Evolutionary conservation across 2,329 filamentous ascomycete genomes (phyloP).

Genomic region (Fusarium compactum): DNA sequence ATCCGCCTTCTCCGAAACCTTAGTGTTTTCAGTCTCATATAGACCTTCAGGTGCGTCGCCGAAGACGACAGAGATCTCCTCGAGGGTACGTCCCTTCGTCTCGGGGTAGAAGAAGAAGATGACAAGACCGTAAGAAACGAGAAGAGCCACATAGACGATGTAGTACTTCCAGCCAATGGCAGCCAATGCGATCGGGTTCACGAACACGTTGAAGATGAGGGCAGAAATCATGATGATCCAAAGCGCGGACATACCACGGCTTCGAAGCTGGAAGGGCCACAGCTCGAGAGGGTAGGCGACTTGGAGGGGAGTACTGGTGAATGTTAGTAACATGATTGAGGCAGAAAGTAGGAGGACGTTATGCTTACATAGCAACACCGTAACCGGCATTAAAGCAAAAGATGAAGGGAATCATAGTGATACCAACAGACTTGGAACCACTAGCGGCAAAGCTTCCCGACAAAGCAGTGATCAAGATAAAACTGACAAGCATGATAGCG

Average conservation of each 20-base stretch:
- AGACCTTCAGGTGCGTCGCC: slow-evolving; percentile 21
- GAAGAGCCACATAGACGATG: slow-evolving; percentile 16
- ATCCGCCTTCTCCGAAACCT: slow-evolving; percentile 15
- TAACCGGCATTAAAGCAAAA: slow-evolving; percentile 25
- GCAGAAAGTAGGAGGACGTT: fast-evolving
- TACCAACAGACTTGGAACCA: slow-evolving; percentile 17
- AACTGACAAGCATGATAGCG: slow-evolving; percentile 17
- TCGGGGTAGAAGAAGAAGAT: slow-evolving; percentile 27
- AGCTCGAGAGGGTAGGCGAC: slow-evolving; percentile 22
- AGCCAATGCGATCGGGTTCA: slow-evolving; percentile 7
- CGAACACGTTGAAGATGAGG: slow-evolving; percentile 22
- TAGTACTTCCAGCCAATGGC: slow-evolving; percentile 25
- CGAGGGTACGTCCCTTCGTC: slow-evolving; percentile 8
- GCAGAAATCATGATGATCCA: slow-evolving; percentile 27
- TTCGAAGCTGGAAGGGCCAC: slow-evolving; percentile 23
- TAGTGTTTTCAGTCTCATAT: slow-evolving; percentile 7
- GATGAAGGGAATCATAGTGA: slow-evolving; percentile 23
- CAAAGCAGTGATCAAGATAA: slow-evolving; percentile 17
- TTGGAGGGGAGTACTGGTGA: slow-evolving; percentile 7
- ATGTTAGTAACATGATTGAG: background rate
- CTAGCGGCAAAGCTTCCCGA: slow-evolving; percentile 13
- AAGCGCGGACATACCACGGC: slow-evolving; percentile 16
- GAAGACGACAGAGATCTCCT: slow-evolving; percentile 20
- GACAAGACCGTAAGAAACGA: slow-evolving; percentile 13
- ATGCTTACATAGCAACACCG: slow-evolving; percentile 13